phyloP scores from a whole-genome alignment of 257 asterid species.

The Eucommia ulmoides region DNA sequence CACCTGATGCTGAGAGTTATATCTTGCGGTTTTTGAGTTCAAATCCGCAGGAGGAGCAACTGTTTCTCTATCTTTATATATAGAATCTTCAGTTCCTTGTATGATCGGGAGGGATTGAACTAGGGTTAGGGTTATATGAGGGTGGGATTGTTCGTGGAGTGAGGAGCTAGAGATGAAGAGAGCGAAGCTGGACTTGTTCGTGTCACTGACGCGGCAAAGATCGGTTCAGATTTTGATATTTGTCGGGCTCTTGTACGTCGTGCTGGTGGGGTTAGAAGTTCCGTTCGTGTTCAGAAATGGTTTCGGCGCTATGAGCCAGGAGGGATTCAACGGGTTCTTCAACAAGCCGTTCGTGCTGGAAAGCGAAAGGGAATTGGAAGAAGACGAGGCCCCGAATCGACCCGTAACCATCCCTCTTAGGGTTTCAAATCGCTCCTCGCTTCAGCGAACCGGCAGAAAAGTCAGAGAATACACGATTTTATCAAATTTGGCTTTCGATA shows the following conservation, averaged over 20 bases:
- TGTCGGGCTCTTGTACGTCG: slow-evolving; percentile 35
- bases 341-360: slow-evolving; percentile 51
- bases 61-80: neutral
- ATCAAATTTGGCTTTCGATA: slow-evolving; percentile 45
- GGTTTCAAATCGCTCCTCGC: slow-evolving; percentile 10
- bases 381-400: slow-evolving; percentile 50
- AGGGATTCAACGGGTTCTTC: slow-evolving; percentile 31
- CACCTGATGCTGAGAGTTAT: neutral
- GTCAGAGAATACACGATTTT: slow-evolving; percentile 16
- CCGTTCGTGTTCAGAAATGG: slow-evolving; percentile 63
- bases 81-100: neutral
- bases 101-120: neutral
- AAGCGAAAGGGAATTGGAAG: slow-evolving; percentile 54
- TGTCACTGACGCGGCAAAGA: slow-evolving; percentile 52
- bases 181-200: slow-evolving; percentile 39
- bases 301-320: slow-evolving; percentile 28
- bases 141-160: neutral
- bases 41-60: neutral
- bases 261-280: slow-evolving; percentile 62
- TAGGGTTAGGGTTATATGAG: neutral
- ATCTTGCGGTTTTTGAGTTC: neutral
- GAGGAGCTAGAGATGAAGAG: slow-evolving; percentile 37
- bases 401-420: slow-evolving; percentile 35
- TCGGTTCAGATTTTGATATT: slow-evolving; percentile 44
- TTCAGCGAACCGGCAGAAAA: slow-evolving; percentile 28